Conservation (phyloP, 2,329 filamentous ascomycete genomes). For the Aureobasidium sp. region DNA sequence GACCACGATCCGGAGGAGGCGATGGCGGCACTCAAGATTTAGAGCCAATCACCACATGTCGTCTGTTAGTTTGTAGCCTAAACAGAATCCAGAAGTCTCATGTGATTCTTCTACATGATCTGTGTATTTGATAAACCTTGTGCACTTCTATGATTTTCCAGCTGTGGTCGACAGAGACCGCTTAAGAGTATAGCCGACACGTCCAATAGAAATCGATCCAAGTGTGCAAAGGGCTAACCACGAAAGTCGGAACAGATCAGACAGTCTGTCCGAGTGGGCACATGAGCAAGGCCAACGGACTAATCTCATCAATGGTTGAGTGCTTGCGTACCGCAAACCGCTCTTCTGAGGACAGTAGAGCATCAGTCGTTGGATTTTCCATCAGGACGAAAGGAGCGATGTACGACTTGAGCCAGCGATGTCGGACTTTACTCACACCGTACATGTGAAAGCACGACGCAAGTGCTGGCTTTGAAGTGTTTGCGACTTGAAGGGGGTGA, state of each 20-base stretch:
- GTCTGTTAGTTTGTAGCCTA: neutral
- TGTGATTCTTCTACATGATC: neutral
- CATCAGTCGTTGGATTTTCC: too few relatives aligned
- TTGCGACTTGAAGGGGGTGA: neutral
- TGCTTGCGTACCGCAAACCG: neutral
- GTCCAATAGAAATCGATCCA: neutral
- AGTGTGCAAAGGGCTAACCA: neutral
- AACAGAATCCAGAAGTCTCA: neutral
- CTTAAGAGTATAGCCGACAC: too few relatives aligned
- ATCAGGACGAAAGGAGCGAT: too few relatives aligned
- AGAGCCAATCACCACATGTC: neutral
- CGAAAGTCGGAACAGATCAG: neutral
- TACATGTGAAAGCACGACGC: constrained; percentile 1
- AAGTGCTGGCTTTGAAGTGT: neutral
- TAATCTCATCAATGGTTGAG: neutral
- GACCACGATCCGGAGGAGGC: constrained; percentile 20
- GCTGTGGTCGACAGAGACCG: too few relatives aligned
- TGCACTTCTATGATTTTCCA: neutral
- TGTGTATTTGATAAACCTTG: neutral
- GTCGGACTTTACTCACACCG: neutral
- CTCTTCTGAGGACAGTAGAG: too few relatives aligned
- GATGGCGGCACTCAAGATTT: neutral
- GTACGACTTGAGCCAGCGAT: neutral
- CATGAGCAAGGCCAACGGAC: neutral
- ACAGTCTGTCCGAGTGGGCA: neutral